Evolutionary conservation across 148 eudicot species (phyloP), one percentile per base, ranked within the genome.

Genomic region (Amaranthus hypochondriacus): DNA sequence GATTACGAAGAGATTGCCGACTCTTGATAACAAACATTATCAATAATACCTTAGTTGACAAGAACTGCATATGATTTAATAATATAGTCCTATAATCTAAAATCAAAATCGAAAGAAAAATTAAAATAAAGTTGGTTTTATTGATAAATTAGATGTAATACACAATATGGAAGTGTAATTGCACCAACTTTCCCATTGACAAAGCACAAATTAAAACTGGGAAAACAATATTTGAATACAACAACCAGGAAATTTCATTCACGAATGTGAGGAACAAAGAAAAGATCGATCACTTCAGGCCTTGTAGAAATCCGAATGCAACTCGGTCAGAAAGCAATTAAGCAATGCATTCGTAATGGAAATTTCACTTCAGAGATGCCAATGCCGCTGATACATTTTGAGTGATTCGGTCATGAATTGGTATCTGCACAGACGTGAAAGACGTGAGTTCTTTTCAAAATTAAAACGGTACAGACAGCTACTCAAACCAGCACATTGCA

Each of bases 371-470:
- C 28, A 92, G 82, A 69, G 87, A 82, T 51, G 90, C 78, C 60
- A 92, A 70, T 14, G 93, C 98, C 53, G 42, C 62, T 43, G 96
- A 77, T 53, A 92, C 97, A 79, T 94, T 89, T 66, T 80, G 80
- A 48, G 96, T 84, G 66, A 94, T 94, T 61, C 98, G 84, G 70
- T 92, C 98, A 69, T 94, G 92, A 68, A 92, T 77, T 48, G 90
- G 88, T 66, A 89, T 89, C 98, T 94, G 87, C 76, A 82, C 28
- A 49, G 53, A 62, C 67, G 13, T 72, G 39, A 72, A 14, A 28
- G n/a, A 9, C 28, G 18, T 78, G 59, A 51, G 8, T 55, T 78
- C 64, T 60, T 12, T 64, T 14, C 50, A 71, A 6, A 59, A 28
- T 8, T 42, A 13, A 67, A 9, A 46, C 52, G 48, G 67, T 43